Conservation (phyloP, 768 basidiomycete genomes). For the Tephrocybe sp. region DNA sequence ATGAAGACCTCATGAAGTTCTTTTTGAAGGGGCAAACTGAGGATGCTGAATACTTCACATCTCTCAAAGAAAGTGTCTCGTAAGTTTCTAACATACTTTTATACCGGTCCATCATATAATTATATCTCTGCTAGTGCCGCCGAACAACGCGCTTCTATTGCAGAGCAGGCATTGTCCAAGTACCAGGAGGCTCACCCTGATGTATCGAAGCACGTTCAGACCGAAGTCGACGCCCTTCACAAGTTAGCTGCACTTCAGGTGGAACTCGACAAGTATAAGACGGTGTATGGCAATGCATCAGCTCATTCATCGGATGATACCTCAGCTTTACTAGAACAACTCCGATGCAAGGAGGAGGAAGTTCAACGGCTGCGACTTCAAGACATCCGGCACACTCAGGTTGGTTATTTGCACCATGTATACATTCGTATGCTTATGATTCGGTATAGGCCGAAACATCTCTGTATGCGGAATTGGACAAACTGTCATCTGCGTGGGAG, state of each 20-base stretch:
- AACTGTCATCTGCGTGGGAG: slow-evolving; percentile 87
- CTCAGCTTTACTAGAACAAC: slow-evolving; percentile 46
- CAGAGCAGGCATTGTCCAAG: slow-evolving; percentile 52
- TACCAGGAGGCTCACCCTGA: slow-evolving; percentile 55
- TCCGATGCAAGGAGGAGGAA: slow-evolving; percentile 71
- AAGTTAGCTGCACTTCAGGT: slow-evolving; percentile 44
- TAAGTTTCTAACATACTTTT: slow-evolving; percentile 38
- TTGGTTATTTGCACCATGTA: slow-evolving; percentile 27
- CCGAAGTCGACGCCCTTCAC: slow-evolving; percentile 50
- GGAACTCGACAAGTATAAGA: slow-evolving; percentile 61
- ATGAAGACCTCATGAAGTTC: slow-evolving; percentile 73
- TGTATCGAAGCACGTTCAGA: slow-evolving; percentile 43
- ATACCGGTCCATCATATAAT: too few species aligned
- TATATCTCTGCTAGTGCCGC: slow-evolving; percentile 42
- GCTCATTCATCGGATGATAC: slow-evolving; percentile 52
- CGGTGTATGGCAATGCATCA: slow-evolving; percentile 59
- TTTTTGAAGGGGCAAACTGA: slow-evolving; percentile 58
- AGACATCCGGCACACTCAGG: slow-evolving; percentile 64
- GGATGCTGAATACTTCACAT: slow-evolving; percentile 49
- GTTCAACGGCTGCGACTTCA: slow-evolving; percentile 60
- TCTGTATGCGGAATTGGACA: slow-evolving; percentile 83
- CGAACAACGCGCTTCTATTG: slow-evolving; percentile 46
- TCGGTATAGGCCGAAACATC: slow-evolving; percentile 65
- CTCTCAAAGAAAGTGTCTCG: slow-evolving; percentile 55
- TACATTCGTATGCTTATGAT: slow-evolving; percentile 5